Evolutionary conservation across 257 asterid genomes (phyloP).

Genomic region (Salvia rosmarinus): DNA sequence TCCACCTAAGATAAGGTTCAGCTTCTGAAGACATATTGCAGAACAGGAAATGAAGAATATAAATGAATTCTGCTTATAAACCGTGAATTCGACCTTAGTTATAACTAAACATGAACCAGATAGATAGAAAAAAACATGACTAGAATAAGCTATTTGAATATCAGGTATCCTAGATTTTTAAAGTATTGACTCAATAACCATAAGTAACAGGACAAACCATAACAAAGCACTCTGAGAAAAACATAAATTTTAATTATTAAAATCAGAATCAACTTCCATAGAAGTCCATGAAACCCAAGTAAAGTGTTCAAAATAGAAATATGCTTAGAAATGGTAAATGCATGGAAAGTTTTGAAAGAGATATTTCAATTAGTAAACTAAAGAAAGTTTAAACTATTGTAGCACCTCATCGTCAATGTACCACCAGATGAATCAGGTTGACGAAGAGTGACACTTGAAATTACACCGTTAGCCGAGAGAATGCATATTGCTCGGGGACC

Average conservation of each 20-base stretch:
- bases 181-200: neutral
- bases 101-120: neutral
- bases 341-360: neutral
- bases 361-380: neutral
- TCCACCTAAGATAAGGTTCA: neutral
- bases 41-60: neutral
- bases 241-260: neutral
- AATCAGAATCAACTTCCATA: neutral
- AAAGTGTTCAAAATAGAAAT: neutral
- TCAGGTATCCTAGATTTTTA: neutral
- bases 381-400: neutral
- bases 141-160: neutral
- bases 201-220: neutral
- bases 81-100: neutral
- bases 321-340: neutral
- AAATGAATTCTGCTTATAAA: neutral
- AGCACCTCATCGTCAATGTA: slow-evolving; percentile 79
- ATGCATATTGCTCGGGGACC: slow-evolving; percentile 87
- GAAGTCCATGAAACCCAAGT: neutral
- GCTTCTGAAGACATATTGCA: neutral
- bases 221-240: neutral
- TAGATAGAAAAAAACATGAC: neutral
- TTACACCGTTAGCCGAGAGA: slow-evolving; percentile 78
- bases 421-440: slow-evolving; percentile 93
- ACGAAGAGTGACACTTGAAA: slow-evolving; percentile 82